Base-by-base conservation (phyloP, 345 rosid genomes). In the Linum trigynum region DNA sequence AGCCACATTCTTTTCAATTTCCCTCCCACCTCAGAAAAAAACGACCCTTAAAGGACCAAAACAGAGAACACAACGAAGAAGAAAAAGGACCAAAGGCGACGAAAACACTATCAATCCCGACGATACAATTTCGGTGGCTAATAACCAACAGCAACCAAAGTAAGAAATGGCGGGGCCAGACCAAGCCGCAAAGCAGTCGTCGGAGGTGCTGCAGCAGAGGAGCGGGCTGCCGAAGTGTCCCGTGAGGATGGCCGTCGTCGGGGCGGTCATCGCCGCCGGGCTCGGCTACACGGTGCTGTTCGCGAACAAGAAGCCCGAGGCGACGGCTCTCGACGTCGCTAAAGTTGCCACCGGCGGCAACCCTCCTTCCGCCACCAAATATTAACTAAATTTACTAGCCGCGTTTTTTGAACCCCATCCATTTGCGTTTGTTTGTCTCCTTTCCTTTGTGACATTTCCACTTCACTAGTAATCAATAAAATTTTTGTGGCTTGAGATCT, bases 321-420 rank as follows among this genome's bases (percentile, higher is more conserved):
- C 85, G 38, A 68, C 89, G 0, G 96, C 91, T 0, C 53, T 77
- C 9, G 98, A 89, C 2, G 95, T 85, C 1, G 96, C 91, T 51
- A 86, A 79, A 69, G 96, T 82, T 69, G 48, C 82, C 0, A 56
- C 80, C 38, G 86, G 86, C 1, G 76, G 80, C 2, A 70, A 77
- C 50, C 62, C 63, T 42, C 71, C 85, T 5, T 5, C 53, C 14
- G 53, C 53, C 12, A 9, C 53, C 53, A 48, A 15, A 10, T 7
- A 45, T 2, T 45, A 10, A 48, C 8, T 23, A 23, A 23, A 57
- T 9, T 48, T 5, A 10, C 14, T 12, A 5, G 9, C 6, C 50
- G 6, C 50, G 14, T 48, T 48, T 9, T 48, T 4, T 23, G 32
- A 23, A 23, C 32, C 32, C 32, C 32, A 23, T 23, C 32, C 32